Base-by-base conservation (phyloP, 805 yeast species). In the Spathaspora sp. region DNA sequence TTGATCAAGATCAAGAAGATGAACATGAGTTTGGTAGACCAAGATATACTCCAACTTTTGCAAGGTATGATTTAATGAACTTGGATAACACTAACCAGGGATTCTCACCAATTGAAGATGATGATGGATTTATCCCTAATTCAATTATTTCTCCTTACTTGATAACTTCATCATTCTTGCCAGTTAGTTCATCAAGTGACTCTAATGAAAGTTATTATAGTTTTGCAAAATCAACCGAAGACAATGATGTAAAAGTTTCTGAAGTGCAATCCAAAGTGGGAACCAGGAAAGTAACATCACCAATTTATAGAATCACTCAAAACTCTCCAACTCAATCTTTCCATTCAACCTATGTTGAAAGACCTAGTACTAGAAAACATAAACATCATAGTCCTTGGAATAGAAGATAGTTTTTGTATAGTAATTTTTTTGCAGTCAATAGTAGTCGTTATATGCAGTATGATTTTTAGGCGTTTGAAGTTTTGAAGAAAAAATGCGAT, bases 201-300 rank as follows among this genome's bases (percentile, higher is more conserved):
- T 43, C 46, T 3, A 39, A 50, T 48, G 55, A 48, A 31, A 54
- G 53, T 38, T 51, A 47, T 46, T 54, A 49, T 29, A 52, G 53
- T 32, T 46, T 52, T 39, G 38, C 31, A 16, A 51, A 51, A 47
- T 48, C 51, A 3, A 23, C 26, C 26, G 23, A 40, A 18, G 49
- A 40, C 7, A 16, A 11, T 14, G 40, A 35, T 11, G 9, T 31
- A 11, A 31, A 31, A 8, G 26, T 10, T 10, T 31, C n/a, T 31
- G 35, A 31, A 8, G 12, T 31, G 4, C 18, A 35, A 16, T n/a
- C 16, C 16, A n/a, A 35, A 35, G 17, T n/a, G 17, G 14, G 40
- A 35, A 16, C 8, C 14, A 46, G 46, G 38, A 26, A n/a, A 42
- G 47, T 48, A n/a, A 29, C 50, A 16, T 47, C 44, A 19, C 50